Evolutionary conservation across 1,284 basidiomycete species (phyloP), one percentile per base, ranked within the genome.

Genomic region (Papiliotrema fonsecae): DNA sequence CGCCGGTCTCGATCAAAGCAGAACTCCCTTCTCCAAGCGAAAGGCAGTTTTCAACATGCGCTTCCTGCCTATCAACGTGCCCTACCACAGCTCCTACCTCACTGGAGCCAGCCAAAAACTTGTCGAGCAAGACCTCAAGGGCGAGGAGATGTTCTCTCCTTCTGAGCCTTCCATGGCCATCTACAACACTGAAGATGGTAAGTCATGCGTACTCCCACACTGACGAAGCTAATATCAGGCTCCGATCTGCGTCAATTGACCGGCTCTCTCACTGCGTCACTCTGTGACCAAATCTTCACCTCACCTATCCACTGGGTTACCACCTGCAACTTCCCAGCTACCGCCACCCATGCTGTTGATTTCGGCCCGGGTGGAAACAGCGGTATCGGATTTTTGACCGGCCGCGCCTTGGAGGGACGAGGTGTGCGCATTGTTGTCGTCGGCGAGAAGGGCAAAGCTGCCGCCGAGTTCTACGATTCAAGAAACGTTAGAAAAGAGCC

Each of bases 311-410:
- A 94, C 76, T 98, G 96, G 96, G 77, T 80, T 42, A 84, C 85
- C 68, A 92, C 92, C 4, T 92, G 88, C 30, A 78, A 84, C 62
- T 96, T 93, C 81, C 87, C 90, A 1, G 79, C 85, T 49, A 81
- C 84, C 9, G 90, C 92, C 0, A 97, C 94, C 4, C 94, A 98
- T 72, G 86, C 89, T 6, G 77, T 98, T 61, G 96, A 97, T 75
- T 97, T 98, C 67, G 96, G 94, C 51, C 90, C 94, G 1, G 94
- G 94, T 56, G 93, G 93, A 27, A 71, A 88, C 51, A 90, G 87
- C 60, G 94, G 94, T 41, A 94, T 97, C 62, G 93, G 93, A 42
- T 85, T 87, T 47, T 79, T 97, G 44, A 93, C 91, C 30, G 83
- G 87, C 6, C 84, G 88, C 59, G 93, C 91, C 73, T 78, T 93